Evolutionary conservation across 2,329 filamentous ascomycete species (phyloP), one percentile per base, ranked within the genome.

Genomic region (Canariomyces notabilis): DNA sequence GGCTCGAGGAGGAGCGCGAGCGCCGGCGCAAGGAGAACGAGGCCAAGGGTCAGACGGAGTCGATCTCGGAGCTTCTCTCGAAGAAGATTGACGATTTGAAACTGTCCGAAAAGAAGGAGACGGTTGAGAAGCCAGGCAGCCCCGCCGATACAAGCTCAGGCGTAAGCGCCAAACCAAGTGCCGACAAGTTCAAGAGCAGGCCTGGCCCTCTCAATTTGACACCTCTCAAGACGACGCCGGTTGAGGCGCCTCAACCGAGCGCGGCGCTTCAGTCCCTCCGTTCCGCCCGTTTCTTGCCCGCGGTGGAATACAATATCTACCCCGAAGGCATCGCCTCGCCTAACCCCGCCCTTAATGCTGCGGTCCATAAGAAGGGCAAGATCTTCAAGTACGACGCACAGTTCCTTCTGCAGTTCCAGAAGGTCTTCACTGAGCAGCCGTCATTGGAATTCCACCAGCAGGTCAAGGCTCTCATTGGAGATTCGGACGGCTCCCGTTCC

Each of bases 371-470:
- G 67, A 91, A 90, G 71, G 82, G 81, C 50, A 85, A 82, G 66
- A 84, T 82, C 34, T 95, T 94, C 74, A 90, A 94, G 66, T 98
- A 98, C 67, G 89, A 97, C 69, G 87, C 90, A 60, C 84, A 85
- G 59, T 98, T 98, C 75, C 73, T 98, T 69, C 76, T 98, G 22
- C 93, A 98, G 64, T 98, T 98, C 76, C 88, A 96, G 71, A 80
- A 80, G 59, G 89, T 95, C 16, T 98, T 96, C 71, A 94, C 89
- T 53, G 93, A 98, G 74, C 94, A 96, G 71, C 93, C 93, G 12
- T 95, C 89, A 1, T 68, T 90, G 35, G 91, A 97, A 62, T 98
- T 95, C 80, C 87, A 94, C 62, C 77, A 84, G 55, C 90, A 93
- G 61, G 83, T 98, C 77, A 91, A 77, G 83, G 86, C 69, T 76